Evolutionary conservation across 208 protist genomes (phyloP), one percentile per base, ranked within the genome.

Genomic region (Trypanosoma melophagium): DNA sequence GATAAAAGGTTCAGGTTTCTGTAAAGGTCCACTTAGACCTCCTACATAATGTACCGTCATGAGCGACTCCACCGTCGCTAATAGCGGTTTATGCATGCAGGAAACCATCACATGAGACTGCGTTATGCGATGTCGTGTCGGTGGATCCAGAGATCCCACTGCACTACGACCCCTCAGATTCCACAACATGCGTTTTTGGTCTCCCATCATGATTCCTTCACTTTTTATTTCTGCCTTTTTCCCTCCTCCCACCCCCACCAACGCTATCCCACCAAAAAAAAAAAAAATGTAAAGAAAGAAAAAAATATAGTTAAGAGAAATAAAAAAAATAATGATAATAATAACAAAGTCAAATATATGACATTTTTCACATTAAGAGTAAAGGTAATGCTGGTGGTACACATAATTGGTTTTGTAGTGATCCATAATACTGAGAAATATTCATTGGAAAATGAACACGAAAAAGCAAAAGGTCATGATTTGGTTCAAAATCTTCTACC

Each of bases 61-160:
- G 49, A 91, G 79, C 59, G 83, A 76, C 60, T 91, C 85, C 14
- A 91, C 38, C 22, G 86, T 81, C 65, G 80, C 88, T 56, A 94
- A 42, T 8, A 94, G 70, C 9, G 88, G 83, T 45, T 87, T 87
- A 62, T 89, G 72, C 16, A 74, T 69, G 65, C 80, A 87, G 3
- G 71, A 74, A 24, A 69, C 76, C 88, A 90, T 91, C 31, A 60
- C 67, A 51, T 91, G 79, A 1, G 85, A 91, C 58, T 77, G 70
- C 14, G 77, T 56, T 17, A 94, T 69, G 24, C 76, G 77, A 55
- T 86, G 56, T 8, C 79, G 76, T 5, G 83, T 89, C 13, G 70
- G 52, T 45, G 88, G 88, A 67, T 91, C 83, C 24, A 94, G 52
- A 16, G 74, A 58, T 0, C 74, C 81, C 31, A 86, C 70, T 22